Conservation (phyloP, 257 asterid species). For the Solanum sitiens region DNA sequence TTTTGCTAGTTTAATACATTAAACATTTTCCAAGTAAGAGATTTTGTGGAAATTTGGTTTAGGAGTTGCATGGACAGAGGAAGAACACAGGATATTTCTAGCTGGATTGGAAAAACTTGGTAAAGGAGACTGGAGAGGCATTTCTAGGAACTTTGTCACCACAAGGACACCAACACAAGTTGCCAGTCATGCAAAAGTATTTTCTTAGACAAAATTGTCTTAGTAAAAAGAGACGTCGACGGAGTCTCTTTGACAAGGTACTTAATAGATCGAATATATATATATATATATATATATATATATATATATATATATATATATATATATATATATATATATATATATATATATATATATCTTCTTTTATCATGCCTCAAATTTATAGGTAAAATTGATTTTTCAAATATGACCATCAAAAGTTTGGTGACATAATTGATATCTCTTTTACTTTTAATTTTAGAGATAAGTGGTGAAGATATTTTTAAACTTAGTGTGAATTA, state of each 20-base stretch:
- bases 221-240: not conserved
- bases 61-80: conserved; percentile 27
- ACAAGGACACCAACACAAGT: conserved; percentile 27
- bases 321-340: too few relatives aligned
- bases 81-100: conserved; percentile 17
- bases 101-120: conserved; percentile 23
- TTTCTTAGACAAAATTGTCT: conserved; percentile 7
- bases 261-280: too few relatives aligned
- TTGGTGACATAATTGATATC: not conserved
- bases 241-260: conserved; percentile 21
- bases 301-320: too few relatives aligned
- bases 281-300: too few relatives aligned
- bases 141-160: conserved; percentile 20
- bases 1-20: not conserved
- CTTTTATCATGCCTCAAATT: not conserved
- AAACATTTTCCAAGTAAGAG: not conserved
- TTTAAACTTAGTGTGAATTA: not conserved
- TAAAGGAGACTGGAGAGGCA: conserved; percentile 29
- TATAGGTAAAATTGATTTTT: not conserved
- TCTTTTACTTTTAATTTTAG: too few relatives aligned
- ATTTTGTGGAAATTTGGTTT: not conserved
- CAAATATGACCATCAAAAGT: not conserved
- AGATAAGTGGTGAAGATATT: not conserved
- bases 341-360: not conserved
- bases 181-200: conserved; percentile 32